phyloP scores from a whole-genome alignment of 306 rosid species.

The Sophora flavescens region DNA sequence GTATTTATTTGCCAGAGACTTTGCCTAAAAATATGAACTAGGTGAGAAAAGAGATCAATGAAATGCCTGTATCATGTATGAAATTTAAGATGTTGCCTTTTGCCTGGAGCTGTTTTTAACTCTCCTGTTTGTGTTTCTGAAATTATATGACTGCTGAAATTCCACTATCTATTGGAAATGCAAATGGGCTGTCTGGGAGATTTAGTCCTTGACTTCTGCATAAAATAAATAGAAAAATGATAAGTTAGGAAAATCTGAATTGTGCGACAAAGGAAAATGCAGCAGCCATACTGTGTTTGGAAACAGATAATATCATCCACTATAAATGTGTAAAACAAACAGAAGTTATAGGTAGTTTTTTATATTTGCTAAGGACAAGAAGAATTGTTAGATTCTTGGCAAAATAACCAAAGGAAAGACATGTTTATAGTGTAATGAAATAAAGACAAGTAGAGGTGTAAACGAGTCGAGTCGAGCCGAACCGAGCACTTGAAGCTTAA shows the following conservation, averaged over 20 bases:
- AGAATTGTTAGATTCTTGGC: background rate
- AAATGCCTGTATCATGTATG: slow-evolving; percentile 30
- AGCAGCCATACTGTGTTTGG: slow-evolving; percentile 1
- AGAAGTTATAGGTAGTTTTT: background rate
- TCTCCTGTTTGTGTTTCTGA: slow-evolving; percentile 40
- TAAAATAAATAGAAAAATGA: background rate
- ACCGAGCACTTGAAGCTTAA: too few species aligned
- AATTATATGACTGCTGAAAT: slow-evolving; percentile 31
- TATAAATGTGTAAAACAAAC: slow-evolving; percentile 2
- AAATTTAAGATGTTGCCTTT: slow-evolving; percentile 31
- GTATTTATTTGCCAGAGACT: slow-evolving; percentile 39
- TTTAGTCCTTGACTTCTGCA: slow-evolving; percentile 63
- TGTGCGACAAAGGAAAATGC: background rate
- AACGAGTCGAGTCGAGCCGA: too few species aligned
- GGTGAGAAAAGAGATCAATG: slow-evolving; percentile 20
- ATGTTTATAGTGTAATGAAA: background rate
- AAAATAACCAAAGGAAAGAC: background rate
- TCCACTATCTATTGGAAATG: slow-evolving; percentile 44
- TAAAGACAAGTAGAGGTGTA: too few species aligned
- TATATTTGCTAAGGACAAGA: background rate
- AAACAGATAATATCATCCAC: slow-evolving; percentile 9
- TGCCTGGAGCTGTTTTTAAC: slow-evolving; percentile 28
- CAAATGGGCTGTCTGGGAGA: slow-evolving; percentile 85
- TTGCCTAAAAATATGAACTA: slow-evolving; percentile 32
- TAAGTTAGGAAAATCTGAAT: background rate